Conservation (phyloP, 345 rosid species). For the Durio zibethinus region DNA sequence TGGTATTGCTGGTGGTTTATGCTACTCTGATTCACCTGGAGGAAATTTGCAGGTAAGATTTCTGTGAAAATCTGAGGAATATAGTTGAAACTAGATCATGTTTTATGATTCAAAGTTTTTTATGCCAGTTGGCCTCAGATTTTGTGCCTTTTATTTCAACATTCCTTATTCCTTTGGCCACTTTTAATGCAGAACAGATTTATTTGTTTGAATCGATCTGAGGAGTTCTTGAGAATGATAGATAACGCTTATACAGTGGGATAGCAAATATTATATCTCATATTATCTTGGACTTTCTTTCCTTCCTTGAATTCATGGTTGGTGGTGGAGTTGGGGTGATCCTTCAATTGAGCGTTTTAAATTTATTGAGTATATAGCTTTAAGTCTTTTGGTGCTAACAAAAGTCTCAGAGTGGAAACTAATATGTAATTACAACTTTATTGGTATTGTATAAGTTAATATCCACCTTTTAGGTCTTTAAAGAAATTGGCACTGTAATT, state of each 20-base stretch:
- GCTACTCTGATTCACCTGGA: slow-evolving; percentile 71
- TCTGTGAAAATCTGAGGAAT: not conserved
- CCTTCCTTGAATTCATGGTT: not conserved
- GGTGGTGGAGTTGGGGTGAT: not conserved
- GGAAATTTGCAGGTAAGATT: slow-evolving; percentile 76
- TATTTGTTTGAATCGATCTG: not conserved
- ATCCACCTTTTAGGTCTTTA: not conserved
- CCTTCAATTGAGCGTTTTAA: not conserved
- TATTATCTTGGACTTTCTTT: not conserved
- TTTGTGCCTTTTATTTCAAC: not conserved
- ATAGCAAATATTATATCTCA: not conserved
- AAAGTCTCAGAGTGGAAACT: not conserved
- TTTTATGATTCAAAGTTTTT: not conserved
- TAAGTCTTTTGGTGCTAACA: not conserved
- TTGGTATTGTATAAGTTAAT: not conserved
- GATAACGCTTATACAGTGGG: not conserved
- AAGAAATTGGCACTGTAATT: not conserved
- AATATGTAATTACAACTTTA: not conserved
- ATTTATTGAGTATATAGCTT: not conserved
- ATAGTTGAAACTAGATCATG: not conserved
- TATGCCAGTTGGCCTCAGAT: not conserved
- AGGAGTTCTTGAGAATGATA: not conserved
- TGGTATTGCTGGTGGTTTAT: slow-evolving; percentile 75
- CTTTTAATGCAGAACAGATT: not conserved
- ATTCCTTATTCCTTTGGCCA: not conserved